Evolutionary conservation across 345 rosid genomes (phyloP).

Genomic region (Euclidium syriacum): DNA sequence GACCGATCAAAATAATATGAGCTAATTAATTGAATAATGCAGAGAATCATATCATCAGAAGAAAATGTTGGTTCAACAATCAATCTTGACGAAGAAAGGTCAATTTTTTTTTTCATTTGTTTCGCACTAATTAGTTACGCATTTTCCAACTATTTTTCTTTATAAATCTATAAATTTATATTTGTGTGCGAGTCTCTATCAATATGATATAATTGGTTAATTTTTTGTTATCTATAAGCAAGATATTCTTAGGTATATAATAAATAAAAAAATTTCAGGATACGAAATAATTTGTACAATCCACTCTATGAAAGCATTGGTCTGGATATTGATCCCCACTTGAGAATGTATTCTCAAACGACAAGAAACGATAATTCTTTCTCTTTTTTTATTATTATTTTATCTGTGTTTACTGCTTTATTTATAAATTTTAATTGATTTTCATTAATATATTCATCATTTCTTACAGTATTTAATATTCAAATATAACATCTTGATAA

Average conservation of each 20-base stretch:
- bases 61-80: neutral
- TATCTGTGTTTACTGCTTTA: too few relatives aligned
- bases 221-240: neutral
- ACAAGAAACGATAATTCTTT: neutral
- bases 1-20: neutral
- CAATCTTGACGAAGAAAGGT: neutral
- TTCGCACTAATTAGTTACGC: neutral
- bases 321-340: slow-evolving; percentile 4
- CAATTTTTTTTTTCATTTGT: neutral
- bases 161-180: neutral
- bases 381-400: too few relatives aligned
- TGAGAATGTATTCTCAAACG: neutral
- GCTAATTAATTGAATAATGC: neutral
- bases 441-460: neutral
- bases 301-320: slow-evolving; percentile 7
- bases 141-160: neutral
- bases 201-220: neutral
- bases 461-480: too few relatives aligned
- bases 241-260: neutral
- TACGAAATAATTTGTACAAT: neutral
- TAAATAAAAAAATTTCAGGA: neutral
- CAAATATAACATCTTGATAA: too few relatives aligned
- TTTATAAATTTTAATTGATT: neutral
- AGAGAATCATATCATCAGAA: neutral
- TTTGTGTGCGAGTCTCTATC: neutral